Conservation (phyloP, 1,284 basidiomycete species). For the Xerocomus minutiporus region DNA sequence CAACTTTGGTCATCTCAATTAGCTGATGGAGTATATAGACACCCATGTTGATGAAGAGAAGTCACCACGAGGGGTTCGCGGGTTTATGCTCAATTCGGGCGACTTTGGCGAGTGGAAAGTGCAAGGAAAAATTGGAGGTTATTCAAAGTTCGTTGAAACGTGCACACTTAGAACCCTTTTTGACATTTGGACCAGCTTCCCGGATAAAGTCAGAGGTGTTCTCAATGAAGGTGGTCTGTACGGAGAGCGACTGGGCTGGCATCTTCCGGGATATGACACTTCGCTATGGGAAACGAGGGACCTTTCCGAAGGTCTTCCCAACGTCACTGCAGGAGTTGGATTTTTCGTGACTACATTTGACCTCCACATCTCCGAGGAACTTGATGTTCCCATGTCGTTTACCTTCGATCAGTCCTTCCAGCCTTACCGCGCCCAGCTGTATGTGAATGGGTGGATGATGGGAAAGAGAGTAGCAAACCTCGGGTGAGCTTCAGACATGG, state of each 20-base stretch:
- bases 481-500: conserved; percentile 40
- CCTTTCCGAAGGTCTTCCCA: conserved; percentile 54
- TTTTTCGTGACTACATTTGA: conserved; percentile 75
- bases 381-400: conserved; percentile 66
- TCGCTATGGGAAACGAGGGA: conserved; percentile 54
- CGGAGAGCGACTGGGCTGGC: conserved; percentile 77
- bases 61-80: conserved; percentile 74
- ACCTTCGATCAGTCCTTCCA: conserved; percentile 55
- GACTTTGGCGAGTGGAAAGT: conserved; percentile 71
- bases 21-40: conserved; percentile 17
- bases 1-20: background rate
- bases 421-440: conserved; percentile 68
- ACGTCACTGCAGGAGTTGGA: conserved; percentile 57
- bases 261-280: conserved; percentile 69
- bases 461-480: conserved; percentile 71
- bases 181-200: conserved; percentile 40
- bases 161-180: background rate
- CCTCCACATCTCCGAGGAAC: conserved; percentile 51
- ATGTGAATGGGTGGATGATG: conserved; percentile 86
- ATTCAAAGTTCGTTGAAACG: conserved; percentile 48
- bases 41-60: conserved; percentile 39
- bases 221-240: conserved; percentile 80
- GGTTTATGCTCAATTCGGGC: conserved; percentile 60
- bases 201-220: conserved; percentile 63
- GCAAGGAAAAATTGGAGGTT: conserved; percentile 77